phyloP scores from a whole-genome alignment of 2,329 filamentous ascomycete species.

The Colletotrichum limetticola region DNA sequence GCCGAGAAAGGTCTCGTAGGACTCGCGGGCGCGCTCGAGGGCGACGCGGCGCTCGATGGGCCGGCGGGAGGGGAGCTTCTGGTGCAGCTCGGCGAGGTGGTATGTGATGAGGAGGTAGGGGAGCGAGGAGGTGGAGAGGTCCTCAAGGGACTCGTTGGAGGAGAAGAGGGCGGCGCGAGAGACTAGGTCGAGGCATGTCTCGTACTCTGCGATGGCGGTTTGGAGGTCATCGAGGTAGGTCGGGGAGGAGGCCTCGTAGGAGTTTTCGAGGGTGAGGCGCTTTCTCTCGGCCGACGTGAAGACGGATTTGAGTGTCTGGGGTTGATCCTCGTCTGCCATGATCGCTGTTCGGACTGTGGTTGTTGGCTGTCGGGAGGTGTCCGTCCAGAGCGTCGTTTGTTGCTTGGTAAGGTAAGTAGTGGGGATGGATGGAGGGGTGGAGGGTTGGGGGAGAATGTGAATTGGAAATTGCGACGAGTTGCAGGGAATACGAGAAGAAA shows the following conservation, averaged over 20 bases:
- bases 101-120: constrained; percentile 86
- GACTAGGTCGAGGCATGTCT: constrained; percentile 77
- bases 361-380: background rate
- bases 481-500: background rate
- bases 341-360: constrained; percentile 3
- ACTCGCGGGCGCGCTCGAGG: constrained; percentile 71
- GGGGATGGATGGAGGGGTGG: background rate
- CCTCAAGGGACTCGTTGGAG: constrained; percentile 87
- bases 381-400: background rate
- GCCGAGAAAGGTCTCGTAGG: constrained; percentile 83
- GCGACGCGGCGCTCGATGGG: constrained; percentile 68
- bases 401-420: background rate
- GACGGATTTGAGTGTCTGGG: constrained; percentile 60
- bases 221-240: constrained; percentile 75
- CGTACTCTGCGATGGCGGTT: constrained; percentile 75
- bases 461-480: background rate
- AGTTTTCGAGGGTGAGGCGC: constrained; percentile 68
- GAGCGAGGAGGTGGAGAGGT: constrained; percentile 85
- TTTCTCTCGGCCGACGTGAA: constrained; percentile 62
- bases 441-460: background rate
- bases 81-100: constrained; percentile 81
- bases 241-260: constrained; percentile 70
- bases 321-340: constrained; percentile 53
- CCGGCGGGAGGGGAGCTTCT: constrained; percentile 68
- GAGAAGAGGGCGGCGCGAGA: constrained; percentile 85